Base-by-base conservation (phyloP, 805 yeast species). In the Limtongia smithiae region DNA sequence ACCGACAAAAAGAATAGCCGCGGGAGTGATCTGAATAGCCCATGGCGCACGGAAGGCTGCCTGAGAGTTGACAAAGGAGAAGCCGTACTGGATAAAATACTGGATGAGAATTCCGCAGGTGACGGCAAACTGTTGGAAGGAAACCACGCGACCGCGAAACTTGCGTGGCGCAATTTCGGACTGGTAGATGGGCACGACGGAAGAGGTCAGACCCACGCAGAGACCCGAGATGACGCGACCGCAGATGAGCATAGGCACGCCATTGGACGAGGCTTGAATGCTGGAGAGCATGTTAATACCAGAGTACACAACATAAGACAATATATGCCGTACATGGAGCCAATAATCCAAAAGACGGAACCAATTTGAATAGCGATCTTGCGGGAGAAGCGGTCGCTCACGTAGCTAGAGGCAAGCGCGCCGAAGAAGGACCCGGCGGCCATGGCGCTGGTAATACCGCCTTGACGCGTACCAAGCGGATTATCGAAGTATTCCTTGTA, bases 381-480 rank as follows among this genome's bases (percentile, higher is more conserved):
- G n/a, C 61, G 52, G 20, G 62, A 53, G n/a, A 54, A 41, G 24
- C 55, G 63, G 46, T 78, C 83, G 15, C 68, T 61, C 1, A 69
- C 41, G 4, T 56, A 51, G 5, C 78, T 72, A 17, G 80, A 67
- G 1, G 69, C 59, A 47, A 81, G 63, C 39, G 84, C 79, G 15
- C 87, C 87, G 50, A 78, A 58, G 50, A 80, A 72, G 0, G 83
- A 82, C 37, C 88, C 88, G 51, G 76, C 74, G 20, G 86, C 77
- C 75, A 78, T 80, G 5, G 82, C 68, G 1, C 83, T 78, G 15
- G 82, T 80, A 45, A 83, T 74, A 44, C 79, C 67, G 28, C 88
- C 88, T 65, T 82, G 86, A 32, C 68, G 59, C 1, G 72, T 62
- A 0, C 85, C 71, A 22, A 68, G 63, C 15, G 87, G 86, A 32